Conservation (phyloP, 2,329 filamentous ascomycete genomes). For the Colletotrichum horii region DNA sequence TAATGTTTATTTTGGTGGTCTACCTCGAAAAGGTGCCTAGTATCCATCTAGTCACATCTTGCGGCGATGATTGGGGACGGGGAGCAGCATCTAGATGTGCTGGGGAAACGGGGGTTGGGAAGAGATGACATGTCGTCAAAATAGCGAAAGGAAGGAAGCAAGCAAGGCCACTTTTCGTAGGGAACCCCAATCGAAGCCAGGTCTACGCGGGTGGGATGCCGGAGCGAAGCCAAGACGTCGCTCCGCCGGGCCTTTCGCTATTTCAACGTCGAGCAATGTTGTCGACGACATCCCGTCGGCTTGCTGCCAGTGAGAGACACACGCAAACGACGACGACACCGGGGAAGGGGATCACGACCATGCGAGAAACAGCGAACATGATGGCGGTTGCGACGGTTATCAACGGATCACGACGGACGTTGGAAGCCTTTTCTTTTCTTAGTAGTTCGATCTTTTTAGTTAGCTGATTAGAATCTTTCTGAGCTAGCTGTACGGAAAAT, state of each 20-base stretch:
- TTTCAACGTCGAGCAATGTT: neutral
- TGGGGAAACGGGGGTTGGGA: neutral
- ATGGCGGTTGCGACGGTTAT: neutral
- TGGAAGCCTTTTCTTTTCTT: neutral
- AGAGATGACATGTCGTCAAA: neutral
- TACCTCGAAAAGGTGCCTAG: neutral
- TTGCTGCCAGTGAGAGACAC: no score
- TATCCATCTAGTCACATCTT: no score
- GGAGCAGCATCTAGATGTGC: no score
- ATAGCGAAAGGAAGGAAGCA: neutral
- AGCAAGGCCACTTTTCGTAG: neutral
- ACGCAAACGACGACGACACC: no score
- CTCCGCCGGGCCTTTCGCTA: neutral
- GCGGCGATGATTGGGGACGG: no score
- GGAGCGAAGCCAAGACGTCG: neutral
- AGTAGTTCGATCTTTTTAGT: neutral
- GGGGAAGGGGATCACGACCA: neutral
- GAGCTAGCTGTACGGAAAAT: neutral
- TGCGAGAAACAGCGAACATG: neutral
- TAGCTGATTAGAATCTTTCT: neutral
- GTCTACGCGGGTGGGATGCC: neutral
- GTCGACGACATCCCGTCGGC: no score
- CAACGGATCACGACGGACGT: neutral
- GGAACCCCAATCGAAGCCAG: neutral
- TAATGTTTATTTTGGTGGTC: neutral